phyloP scores from a whole-genome alignment of 2,329 filamentous ascomycete species.

The Scleromitrula shiraiana region DNA sequence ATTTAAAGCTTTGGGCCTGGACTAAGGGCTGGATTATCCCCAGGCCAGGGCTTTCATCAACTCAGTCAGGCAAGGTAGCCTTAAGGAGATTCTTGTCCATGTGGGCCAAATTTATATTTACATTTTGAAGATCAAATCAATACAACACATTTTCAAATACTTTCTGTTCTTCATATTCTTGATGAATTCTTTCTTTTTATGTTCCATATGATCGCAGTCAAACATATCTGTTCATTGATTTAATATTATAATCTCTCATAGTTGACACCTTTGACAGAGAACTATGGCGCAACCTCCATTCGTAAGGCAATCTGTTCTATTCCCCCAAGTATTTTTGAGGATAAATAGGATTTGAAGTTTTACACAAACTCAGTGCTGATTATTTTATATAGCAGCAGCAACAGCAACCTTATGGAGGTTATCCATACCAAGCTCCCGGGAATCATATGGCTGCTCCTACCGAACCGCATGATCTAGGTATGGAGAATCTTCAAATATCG shows the following conservation, averaged over 20 bases:
- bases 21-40: not conserved
- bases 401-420: conserved; percentile 2
- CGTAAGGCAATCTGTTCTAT: conserved; percentile 10
- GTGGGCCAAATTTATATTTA: conserved; percentile 4
- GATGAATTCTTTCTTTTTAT: not conserved
- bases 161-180: not conserved
- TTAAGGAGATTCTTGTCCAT: not conserved
- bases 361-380: not conserved
- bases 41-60: not conserved
- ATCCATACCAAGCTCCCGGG: conserved; percentile 1
- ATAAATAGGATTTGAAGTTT: not conserved
- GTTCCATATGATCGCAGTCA: not conserved
- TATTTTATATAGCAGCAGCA: conserved; percentile 1
- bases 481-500: conserved; percentile 10
- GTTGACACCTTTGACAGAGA: conserved; percentile 1
- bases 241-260: conserved; percentile 4
- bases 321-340: not conserved
- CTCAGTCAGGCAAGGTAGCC: conserved; percentile 12
- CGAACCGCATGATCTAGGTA: conserved; percentile 8
- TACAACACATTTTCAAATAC: not conserved
- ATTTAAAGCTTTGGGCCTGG: conserved; percentile 4
- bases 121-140: not conserved
- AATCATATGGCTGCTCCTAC: not conserved
- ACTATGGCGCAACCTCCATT: conserved; percentile 10
- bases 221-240: not conserved